Evolutionary conservation across 2,329 filamentous ascomycete genomes (phyloP).

Genomic region (Diaporthe destruens): DNA sequence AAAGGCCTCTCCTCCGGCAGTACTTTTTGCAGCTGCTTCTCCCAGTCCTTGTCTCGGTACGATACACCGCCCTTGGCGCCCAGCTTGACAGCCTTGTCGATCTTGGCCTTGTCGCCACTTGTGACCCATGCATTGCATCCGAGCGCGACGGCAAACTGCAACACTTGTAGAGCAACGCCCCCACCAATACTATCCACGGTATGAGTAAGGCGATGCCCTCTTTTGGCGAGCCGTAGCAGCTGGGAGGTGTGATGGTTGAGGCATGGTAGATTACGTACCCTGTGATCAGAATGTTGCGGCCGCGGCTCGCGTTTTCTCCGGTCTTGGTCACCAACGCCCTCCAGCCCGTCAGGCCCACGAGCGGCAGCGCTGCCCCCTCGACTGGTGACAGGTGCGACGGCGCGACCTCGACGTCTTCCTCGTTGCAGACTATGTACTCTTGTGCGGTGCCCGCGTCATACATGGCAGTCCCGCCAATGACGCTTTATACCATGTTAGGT

Average conservation of each 20-base stretch:
- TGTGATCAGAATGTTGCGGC: slow-evolving; percentile 85
- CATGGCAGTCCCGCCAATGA: slow-evolving; percentile 76
- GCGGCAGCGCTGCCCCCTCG: slow-evolving; percentile 86
- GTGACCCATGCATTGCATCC: slow-evolving; percentile 87
- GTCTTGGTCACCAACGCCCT: slow-evolving; percentile 86
- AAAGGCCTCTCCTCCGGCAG: slow-evolving; percentile 76
- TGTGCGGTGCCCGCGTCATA: slow-evolving; percentile 78
- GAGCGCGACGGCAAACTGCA: slow-evolving; percentile 82
- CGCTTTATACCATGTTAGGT: slow-evolving; percentile 50
- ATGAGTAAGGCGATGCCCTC: neutral
- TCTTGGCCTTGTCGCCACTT: slow-evolving; percentile 79
- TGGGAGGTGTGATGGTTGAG: neutral
- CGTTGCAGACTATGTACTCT: slow-evolving; percentile 78
- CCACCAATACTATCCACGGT: slow-evolving; percentile 74
- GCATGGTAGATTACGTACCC: slow-evolving; percentile 57
- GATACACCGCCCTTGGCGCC: slow-evolving; percentile 86
- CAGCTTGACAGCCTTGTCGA: slow-evolving; percentile 76
- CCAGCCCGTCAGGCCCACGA: slow-evolving; percentile 91
- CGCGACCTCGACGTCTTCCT: slow-evolving; percentile 79
- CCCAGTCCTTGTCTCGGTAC: slow-evolving; percentile 86
- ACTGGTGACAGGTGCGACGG: slow-evolving; percentile 78
- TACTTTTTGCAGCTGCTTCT: slow-evolving; percentile 75
- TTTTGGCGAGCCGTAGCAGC: neutral
- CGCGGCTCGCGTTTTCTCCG: slow-evolving; percentile 67
- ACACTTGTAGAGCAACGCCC: slow-evolving; percentile 85